Evolutionary conservation across 768 basidiomycete species (phyloP).

Genomic region (Amyloporia xantha): DNA sequence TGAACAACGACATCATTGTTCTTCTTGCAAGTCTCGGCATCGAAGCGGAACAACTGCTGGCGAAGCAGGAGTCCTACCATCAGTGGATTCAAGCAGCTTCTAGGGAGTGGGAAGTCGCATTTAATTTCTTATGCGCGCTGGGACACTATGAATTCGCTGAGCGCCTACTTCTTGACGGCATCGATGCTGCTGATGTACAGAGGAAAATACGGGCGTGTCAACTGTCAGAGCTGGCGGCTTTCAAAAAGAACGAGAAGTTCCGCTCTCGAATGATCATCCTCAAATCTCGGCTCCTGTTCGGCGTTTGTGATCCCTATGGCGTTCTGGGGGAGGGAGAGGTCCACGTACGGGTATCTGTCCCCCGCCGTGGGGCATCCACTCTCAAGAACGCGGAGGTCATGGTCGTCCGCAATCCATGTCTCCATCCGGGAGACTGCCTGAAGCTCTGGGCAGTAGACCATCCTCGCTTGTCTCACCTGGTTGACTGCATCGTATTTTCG

Average conservation of each 20-base stretch:
- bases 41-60: conserved; percentile 43
- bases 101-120: conserved; percentile 38
- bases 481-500: conserved; percentile 66
- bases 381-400: conserved; percentile 56
- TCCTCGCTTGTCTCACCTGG: conserved; percentile 44
- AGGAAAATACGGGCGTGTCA: conserved; percentile 39
- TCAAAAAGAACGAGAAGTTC: conserved; percentile 45
- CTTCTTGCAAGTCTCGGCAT: conserved; percentile 60
- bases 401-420: conserved; percentile 62
- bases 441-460: conserved; percentile 55
- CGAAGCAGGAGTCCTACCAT: conserved; percentile 54
- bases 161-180: conserved; percentile 45
- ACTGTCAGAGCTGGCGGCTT: conserved; percentile 42
- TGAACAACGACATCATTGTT: conserved; percentile 67
- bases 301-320: conserved; percentile 61
- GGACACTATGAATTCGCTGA: conserved; percentile 45
- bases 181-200: conserved; percentile 38
- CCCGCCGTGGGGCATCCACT: conserved; percentile 45
- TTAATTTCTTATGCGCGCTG: conserved; percentile 51
- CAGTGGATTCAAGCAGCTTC: conserved; percentile 50
- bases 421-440: conserved; percentile 63
- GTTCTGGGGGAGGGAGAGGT: conserved; percentile 60
- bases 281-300: conserved; percentile 56
- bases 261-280: conserved; percentile 55
- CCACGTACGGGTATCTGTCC: conserved; percentile 49